These are phyloP conservation scores for Plasmodiophora brassicae DNA, from an alignment of 208 protist genomes.

Conservation along the genomic window DNA sequence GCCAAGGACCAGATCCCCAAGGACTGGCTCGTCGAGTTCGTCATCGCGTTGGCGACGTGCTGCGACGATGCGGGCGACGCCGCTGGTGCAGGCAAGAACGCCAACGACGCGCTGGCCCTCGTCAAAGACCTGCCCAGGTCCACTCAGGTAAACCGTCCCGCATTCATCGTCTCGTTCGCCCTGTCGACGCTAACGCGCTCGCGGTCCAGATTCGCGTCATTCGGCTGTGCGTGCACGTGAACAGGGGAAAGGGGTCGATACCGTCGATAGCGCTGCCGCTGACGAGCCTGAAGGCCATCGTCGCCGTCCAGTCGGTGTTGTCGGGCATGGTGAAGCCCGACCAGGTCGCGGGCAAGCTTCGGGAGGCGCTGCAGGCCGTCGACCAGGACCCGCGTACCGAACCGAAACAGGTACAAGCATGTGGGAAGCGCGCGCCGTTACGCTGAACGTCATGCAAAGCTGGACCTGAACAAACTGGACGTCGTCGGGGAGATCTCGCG, in stretches of 20 bases:
- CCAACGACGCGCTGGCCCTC: neutral
- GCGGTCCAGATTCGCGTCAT: neutral
- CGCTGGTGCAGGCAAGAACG: neutral
- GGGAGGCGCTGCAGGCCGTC: neutral
- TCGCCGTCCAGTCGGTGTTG: neutral
- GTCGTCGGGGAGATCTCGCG: neutral
- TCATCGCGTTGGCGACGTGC: neutral
- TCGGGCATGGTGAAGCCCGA: neutral
- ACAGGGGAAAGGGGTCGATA: neutral
- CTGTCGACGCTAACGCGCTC: neutral
- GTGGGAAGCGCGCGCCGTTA: neutral
- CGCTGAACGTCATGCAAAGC: neutral
- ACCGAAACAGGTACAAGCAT: neutral
- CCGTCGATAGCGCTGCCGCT: neutral
- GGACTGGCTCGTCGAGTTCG: neutral
- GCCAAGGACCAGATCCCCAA: neutral
- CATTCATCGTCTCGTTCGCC: neutral
- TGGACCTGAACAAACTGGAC: constrained; percentile 9
- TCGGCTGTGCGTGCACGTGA: neutral
- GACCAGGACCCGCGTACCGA: neutral
- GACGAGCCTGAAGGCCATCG: neutral
- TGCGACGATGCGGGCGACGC: neutral
- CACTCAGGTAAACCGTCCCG: neutral
- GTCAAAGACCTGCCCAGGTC: neutral
- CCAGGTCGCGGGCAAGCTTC: neutral